Percentiles rank a stretch among this genome's conserved stretches.
Conservation (phyloP, 305 asterid species). For the Fraxinus nigra region DNA sequence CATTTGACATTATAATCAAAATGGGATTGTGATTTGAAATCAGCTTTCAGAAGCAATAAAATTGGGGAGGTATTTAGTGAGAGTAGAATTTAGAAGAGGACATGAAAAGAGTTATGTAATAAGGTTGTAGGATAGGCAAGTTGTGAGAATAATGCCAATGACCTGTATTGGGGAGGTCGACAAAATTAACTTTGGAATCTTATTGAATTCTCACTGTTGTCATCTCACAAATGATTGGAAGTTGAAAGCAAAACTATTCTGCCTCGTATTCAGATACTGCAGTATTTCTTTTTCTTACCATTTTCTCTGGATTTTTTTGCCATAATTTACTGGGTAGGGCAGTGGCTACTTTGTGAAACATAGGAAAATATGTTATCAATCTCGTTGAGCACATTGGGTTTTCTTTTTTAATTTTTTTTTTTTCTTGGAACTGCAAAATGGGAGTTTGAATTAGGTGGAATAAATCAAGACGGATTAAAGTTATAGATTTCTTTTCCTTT, state of each 20-base stretch:
- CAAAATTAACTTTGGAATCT: conserved; percentile 35
- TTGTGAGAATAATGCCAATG: conserved; percentile 15
- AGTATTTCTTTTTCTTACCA: too few relatives aligned
- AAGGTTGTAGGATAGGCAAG: conserved; percentile 29
- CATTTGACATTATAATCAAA: conserved; percentile 25
- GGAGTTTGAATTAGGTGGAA: not conserved
- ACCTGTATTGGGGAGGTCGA: conserved; percentile 32
- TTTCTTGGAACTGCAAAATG: not conserved
- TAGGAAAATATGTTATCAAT: not conserved
- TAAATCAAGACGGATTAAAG: not conserved
- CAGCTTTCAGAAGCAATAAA: not conserved
- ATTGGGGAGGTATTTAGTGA: conserved; percentile 14
- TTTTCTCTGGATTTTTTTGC: not conserved
- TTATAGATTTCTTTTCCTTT: not conserved
- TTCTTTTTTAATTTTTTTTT: not conserved
- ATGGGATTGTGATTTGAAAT: not conserved
- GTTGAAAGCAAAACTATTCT: conserved; percentile 1
- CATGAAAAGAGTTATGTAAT: conserved; percentile 25
- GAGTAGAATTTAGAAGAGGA: conserved; percentile 6
- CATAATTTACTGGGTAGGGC: not conserved
- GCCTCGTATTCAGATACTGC: not conserved
- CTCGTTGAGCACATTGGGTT: not conserved
- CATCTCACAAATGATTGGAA: conserved; percentile 29
- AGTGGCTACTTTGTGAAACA: not conserved
- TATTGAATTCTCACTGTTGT: conserved; percentile 7